A percentile compares a stretch with the other conserved stretches of the same genome.
These are phyloP conservation scores for Stachybotrys echinatus DNA, from an alignment of 2,329 filamentous ascomycete genomes.

Conservation along the genomic window DNA sequence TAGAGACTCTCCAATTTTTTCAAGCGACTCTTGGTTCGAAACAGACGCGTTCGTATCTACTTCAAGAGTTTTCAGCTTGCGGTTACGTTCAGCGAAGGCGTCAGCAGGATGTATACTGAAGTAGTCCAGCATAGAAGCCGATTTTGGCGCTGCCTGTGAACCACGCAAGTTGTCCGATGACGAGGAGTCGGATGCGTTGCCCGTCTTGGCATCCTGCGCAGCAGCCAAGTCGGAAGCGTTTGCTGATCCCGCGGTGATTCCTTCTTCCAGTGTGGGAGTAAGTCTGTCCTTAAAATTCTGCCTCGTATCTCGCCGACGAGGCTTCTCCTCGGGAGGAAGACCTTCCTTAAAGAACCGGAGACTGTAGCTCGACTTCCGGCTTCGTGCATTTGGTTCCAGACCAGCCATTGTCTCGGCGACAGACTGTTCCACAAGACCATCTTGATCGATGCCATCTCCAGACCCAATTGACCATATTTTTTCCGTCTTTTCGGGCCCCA, in stretches of 20 bases:
- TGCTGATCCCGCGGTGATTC: neutral
- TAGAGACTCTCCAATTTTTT: neutral
- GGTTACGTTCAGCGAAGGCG: neutral
- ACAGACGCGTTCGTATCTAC: neutral
- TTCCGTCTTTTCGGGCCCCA: slow-evolving; percentile 52
- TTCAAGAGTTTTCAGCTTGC: neutral
- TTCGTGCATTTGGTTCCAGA: slow-evolving; percentile 58
- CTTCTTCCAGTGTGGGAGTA: slow-evolving; percentile 28
- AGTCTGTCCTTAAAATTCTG: slow-evolving; percentile 27
- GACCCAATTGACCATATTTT: slow-evolving; percentile 62
- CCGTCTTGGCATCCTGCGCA: neutral
- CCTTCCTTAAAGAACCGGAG: slow-evolving; percentile 64
- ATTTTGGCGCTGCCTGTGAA: neutral
- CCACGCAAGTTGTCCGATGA: neutral
- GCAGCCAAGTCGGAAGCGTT: neutral
- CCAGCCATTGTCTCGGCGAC: slow-evolving; percentile 57
- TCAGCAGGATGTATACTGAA: neutral
- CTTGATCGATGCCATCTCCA: slow-evolving; percentile 39
- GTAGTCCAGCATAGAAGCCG: neutral
- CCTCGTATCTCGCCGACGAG: slow-evolving; percentile 45
- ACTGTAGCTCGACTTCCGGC: slow-evolving; percentile 63
- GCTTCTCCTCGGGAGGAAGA: slow-evolving; percentile 52
- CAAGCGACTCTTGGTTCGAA: neutral
- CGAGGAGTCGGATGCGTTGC: neutral
- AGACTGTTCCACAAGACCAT: slow-evolving; percentile 60